Evolutionary conservation across 2,329 filamentous ascomycete species (phyloP), one percentile per base, ranked within the genome.

Genomic region (Aspergillus vadensis): DNA sequence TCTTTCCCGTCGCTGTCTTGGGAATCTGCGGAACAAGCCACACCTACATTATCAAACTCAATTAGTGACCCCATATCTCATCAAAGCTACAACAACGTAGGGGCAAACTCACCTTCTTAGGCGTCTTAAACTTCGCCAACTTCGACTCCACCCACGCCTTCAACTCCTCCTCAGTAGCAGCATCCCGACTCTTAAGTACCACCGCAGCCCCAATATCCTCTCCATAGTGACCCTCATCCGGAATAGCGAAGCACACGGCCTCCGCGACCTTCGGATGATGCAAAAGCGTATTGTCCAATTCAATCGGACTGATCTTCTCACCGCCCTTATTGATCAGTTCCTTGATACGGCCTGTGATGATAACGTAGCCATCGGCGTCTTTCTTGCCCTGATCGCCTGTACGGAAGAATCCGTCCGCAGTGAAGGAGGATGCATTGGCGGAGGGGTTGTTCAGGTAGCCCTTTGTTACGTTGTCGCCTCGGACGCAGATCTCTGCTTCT

Each of bases 291-390:
- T 96, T 95, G 77, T 96, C 91, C 36, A 96, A 82, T 78, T 96
- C 91, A 58, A 95, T 93, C 1, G 92, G 91, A 66, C 87, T 91
- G 73, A 96, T 95, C 81, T 95, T 95, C 80, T 96, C 91, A 61
- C 91, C 91, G 58, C 90, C 91, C 78, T 94, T 93, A 79, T 96
- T 80, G 81, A 96, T 96, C 55, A 96, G 82, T 78, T 96, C 92
- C 82, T 96, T 96, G 79, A 96, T 96, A 56, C 92, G 84, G n/a
- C 92, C 92, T 0, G 92, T 96, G 76, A 96, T 94, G 71, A 91
- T 83, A 10, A 96, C 80, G 72, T 95, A 96, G 61, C 91, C 91
- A 67, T 95, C 90, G 60, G 86, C 79, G 70, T 96, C 91, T 73
- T 86, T 83, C 78, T 89, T 90, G 53, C 92, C 92, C 76, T 96